Base-by-base conservation (phyloP, 805 yeast genomes). In the Myxozyma neotropica region DNA sequence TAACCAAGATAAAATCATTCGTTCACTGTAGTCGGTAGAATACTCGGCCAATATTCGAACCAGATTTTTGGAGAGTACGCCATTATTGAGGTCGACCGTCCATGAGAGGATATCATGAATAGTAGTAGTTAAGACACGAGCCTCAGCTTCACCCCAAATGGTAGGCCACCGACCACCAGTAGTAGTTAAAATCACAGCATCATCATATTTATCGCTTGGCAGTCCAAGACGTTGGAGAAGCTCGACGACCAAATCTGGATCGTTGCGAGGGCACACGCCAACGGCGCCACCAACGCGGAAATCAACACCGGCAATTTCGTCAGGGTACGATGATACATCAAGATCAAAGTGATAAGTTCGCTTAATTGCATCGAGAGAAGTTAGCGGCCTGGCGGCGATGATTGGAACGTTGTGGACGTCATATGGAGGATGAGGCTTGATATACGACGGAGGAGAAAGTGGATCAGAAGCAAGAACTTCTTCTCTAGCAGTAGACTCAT, bases 251-350 rank as follows among this genome's bases (percentile, higher is more conserved):
- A 57, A 44, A 10, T 6, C 44, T 7, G 51, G 31, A 13, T 59
- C 61, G 40, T 68, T 68, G n/a, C 69, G 69, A 2, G 71, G 70
- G 46, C 69, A 68, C 6, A 68, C 51, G 13, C 71, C 71, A 24
- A 68, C 61, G 8, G 71, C 68, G 19, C 71, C 71, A 38, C 71
- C 71, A 10, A 68, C 70, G 45, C 63, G 68, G 48, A 69, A 68
- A 46, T 66, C 69, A 23, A 68, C 64, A 26, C 65, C 70, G 3
- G 61, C 58, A 23, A 67, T 58, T 38, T 68, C 70, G 10, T 64
- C 62, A 1, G 70, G 70, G 43, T 68, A 68, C 38, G 57, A 40
- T 4, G 67, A 54, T 15, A 68, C 71, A 47, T 68, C 71, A 23
- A 68, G 21, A 31, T 67, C 71, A 43, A 68, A 66, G 43, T 68